phyloP scores from a whole-genome alignment of 768 basidiomycete species.

The Basidioascus undulatus region DNA sequence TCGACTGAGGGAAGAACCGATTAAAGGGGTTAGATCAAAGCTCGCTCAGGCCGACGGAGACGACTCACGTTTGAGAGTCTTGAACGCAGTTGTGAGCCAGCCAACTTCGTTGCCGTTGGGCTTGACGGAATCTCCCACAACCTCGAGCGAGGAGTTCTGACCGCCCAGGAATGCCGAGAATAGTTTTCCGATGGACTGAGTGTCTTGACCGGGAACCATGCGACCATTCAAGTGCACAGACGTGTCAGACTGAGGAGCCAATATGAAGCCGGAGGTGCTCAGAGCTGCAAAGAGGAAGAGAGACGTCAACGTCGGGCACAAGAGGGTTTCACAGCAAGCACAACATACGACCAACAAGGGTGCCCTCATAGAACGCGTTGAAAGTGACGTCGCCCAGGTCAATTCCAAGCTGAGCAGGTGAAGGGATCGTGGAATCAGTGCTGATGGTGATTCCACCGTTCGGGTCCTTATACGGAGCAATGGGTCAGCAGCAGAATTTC shows the following conservation, averaged over 20 bases:
- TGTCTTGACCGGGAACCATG: conserved; percentile 32
- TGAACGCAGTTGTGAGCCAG: conserved; percentile 48
- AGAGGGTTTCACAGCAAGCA: background rate
- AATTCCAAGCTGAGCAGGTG: conserved; percentile 35
- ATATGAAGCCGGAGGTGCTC: no score
- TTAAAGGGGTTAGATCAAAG: no score
- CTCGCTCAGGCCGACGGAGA: no score
- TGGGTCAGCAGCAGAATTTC: no score
- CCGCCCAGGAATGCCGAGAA: conserved; percentile 43
- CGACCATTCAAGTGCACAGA: no score
- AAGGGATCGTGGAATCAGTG: conserved; percentile 6
- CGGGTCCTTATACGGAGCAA: no score
- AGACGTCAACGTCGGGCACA: background rate
- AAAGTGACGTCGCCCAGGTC: conserved; percentile 41
- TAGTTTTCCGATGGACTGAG: conserved; percentile 33
- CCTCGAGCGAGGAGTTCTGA: conserved; percentile 28
- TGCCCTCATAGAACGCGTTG: conserved; percentile 33
- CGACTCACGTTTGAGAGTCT: no score
- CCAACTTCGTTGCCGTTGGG: conserved; percentile 20
- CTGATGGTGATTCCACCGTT: conserved; percentile 9
- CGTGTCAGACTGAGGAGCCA: no score
- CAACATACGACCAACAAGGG: conserved; percentile 35
- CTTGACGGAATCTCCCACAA: conserved; percentile 33
- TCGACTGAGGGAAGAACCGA: no score
- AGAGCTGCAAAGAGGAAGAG: background rate